Evolutionary conservation across 169 alveolate species (phyloP).

Genomic region (Plasmodium ovale): DNA sequence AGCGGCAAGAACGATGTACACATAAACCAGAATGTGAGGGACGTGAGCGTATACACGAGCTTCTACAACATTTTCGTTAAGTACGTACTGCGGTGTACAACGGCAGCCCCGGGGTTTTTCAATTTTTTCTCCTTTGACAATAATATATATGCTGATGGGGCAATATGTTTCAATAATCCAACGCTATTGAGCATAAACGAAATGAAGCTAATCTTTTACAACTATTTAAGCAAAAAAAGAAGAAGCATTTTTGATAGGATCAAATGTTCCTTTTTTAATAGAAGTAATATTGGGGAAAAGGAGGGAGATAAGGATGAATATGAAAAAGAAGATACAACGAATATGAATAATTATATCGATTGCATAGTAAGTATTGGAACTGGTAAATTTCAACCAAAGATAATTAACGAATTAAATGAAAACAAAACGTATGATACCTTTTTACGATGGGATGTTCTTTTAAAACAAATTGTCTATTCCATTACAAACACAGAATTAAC

Average conservation of each 20-base stretch:
- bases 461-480: slow-evolving; percentile 80
- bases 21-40: slow-evolving; percentile 19
- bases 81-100: slow-evolving; percentile 89
- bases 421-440: slow-evolving; percentile 60
- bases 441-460: slow-evolving; percentile 82
- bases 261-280: slow-evolving; percentile 10
- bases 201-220: slow-evolving; percentile 84
- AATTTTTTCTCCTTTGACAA: slow-evolving; percentile 84
- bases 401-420: slow-evolving; percentile 38
- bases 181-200: slow-evolving; percentile 87
- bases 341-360: slow-evolving; percentile 79
- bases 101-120: slow-evolving; percentile 92
- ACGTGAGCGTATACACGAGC: slow-evolving; percentile 75
- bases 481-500: slow-evolving; percentile 84
- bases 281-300: neutral
- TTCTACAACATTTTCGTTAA: slow-evolving; percentile 78
- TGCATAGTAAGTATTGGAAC: slow-evolving; percentile 89
- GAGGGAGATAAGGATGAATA: too few species aligned
- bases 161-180: slow-evolving; percentile 90
- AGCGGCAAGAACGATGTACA: slow-evolving; percentile 37
- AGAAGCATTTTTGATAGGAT: slow-evolving; percentile 9
- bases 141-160: slow-evolving; percentile 88
- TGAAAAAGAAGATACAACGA: slow-evolving; percentile 36
- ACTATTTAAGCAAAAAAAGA: slow-evolving; percentile 47
- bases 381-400: slow-evolving; percentile 79